A percentile compares a stretch with the other conserved stretches of the same genome.
Conservation (phyloP, 2,329 filamentous ascomycete species). For the Graphilbum sp. region DNA sequence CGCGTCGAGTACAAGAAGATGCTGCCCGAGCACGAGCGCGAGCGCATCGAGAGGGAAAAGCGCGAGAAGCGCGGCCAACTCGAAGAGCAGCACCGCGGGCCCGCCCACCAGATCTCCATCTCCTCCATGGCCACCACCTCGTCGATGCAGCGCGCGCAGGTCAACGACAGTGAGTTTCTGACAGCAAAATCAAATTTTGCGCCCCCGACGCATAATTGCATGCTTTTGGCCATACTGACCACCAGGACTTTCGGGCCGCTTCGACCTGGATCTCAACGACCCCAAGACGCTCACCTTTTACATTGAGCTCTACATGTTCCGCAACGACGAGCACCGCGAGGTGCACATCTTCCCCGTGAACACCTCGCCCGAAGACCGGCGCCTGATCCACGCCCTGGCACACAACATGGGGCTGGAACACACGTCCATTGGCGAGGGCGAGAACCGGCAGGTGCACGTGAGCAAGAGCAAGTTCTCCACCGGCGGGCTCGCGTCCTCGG, state of each 20-base stretch:
- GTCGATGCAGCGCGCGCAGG: conserved; percentile 2
- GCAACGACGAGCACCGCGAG: conserved; percentile 53
- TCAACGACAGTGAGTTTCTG: conserved; percentile 3
- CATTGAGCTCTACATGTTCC: conserved; percentile 77
- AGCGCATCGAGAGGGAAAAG: conserved; percentile 94
- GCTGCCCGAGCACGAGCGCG: conserved; percentile 84
- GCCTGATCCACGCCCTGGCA: conserved; percentile 82
- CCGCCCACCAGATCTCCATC: conserved; percentile 78
- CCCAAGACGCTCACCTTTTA: conserved; percentile 77
- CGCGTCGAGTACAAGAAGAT: conserved; percentile 99
- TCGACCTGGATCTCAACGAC: conserved; percentile 66
- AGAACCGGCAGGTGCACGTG: conserved; percentile 81
- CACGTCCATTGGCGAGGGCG: conserved; percentile 72
- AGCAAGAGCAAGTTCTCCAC: conserved; percentile 43
- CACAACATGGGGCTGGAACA: conserved; percentile 92
- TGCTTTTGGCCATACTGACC: conserved; percentile 2
- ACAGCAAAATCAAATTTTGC: background rate
- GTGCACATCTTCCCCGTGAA: conserved; percentile 70
- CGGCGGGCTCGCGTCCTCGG: conserved; percentile 22
- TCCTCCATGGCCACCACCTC: conserved; percentile 41
- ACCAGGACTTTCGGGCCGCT: conserved; percentile 30
- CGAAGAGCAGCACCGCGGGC: conserved; percentile 82
- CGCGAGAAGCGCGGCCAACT: conserved; percentile 87
- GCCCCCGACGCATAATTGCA: background rate
- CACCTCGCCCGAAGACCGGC: conserved; percentile 67